Evolutionary conservation across 345 rosid species (phyloP), one percentile per base, ranked within the genome.

Genomic region (Gossypium rotundifolium): DNA sequence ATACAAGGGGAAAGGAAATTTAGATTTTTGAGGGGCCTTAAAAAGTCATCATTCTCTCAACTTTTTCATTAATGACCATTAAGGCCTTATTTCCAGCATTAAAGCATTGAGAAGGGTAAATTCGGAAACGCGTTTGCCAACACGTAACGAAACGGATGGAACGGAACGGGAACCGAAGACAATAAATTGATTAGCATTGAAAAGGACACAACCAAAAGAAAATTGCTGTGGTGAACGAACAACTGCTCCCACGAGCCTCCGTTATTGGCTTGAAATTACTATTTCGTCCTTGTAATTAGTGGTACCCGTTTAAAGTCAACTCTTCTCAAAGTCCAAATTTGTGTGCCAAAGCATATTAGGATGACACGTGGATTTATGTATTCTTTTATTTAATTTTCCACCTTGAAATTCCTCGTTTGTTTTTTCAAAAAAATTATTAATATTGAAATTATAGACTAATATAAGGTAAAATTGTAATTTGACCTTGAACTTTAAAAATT

Each of bases 31-130:
- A 51, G 54, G 54, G 10, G 54, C 54, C 13, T 51, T 17, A 45
- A 45, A 61, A 70, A 59, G 71, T 65, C 78, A 52, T 58, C 57
- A 58, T 74, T 2, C 52, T 17, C 73, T 49, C 18, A 61, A 9
- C 54, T 45, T 59, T 79, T 59, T 59, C 18, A 25, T 57, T 38
- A 38, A 79, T 66, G 82, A 74, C 85, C 71, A 71, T 1, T 53
- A 58, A 60, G 27, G 64, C 72, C 82, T 61, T 10, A 42, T 48
- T 67, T 22, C 49, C 23, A 16, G 54, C 27, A 8, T 10, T 55
- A 7, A 29, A 38, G 20, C 22, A 17, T 29, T 12, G 1, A 3
- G 18, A 58, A 61, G 78, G 83, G 77, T 29, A 52, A 18, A 62
- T 61, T 68, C 25, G 74, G 74, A 3, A 58, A 58, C 55, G 25